Evolutionary conservation across 106 monocot species (phyloP).

Genomic region (Dendrobium catenatum): DNA sequence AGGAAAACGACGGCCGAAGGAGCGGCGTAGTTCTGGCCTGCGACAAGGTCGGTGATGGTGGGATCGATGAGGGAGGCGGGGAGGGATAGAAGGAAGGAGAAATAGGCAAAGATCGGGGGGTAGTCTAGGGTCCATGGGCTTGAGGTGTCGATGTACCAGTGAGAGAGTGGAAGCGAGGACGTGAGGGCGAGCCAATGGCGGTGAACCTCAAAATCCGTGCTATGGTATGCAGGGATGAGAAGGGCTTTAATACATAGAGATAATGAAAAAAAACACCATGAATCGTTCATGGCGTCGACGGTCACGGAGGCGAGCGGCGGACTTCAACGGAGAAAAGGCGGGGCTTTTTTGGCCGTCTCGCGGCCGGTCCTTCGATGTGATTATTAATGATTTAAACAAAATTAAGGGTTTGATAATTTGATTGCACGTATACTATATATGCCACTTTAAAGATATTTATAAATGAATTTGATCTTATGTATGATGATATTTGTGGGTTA

Average conservation of each 20-base stretch:
- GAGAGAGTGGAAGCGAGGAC: conserved; percentile 56
- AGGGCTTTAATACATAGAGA: conserved; percentile 75
- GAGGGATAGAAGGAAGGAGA: conserved; percentile 70
- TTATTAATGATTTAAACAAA: too few relatives aligned
- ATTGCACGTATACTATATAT: too few relatives aligned
- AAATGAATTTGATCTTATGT: too few relatives aligned
- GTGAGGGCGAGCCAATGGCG: conserved; percentile 92
- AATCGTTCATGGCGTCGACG: conserved; percentile 8
- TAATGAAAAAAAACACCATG: conserved; percentile 32
- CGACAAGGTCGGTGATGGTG: conserved; percentile 26
- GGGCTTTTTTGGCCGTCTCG: neutral
- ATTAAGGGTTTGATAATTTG: too few relatives aligned
- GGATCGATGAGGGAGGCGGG: conserved; percentile 44
- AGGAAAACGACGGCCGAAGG: conserved; percentile 49
- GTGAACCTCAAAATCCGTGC: conserved; percentile 90
- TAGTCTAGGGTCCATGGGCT: conserved; percentile 89
- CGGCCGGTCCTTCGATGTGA: too few relatives aligned
- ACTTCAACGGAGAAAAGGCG: neutral
- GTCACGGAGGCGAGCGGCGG: neutral
- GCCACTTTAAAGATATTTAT: too few relatives aligned
- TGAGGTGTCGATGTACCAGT: conserved; percentile 73
- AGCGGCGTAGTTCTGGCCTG: conserved; percentile 14
- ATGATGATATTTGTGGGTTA: too few relatives aligned
- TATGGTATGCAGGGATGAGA: conserved; percentile 63
- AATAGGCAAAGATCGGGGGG: conserved; percentile 92